Base-by-base conservation (phyloP, 2,329 filamentous ascomycete genomes). In the Sporothrix phasma region DNA sequence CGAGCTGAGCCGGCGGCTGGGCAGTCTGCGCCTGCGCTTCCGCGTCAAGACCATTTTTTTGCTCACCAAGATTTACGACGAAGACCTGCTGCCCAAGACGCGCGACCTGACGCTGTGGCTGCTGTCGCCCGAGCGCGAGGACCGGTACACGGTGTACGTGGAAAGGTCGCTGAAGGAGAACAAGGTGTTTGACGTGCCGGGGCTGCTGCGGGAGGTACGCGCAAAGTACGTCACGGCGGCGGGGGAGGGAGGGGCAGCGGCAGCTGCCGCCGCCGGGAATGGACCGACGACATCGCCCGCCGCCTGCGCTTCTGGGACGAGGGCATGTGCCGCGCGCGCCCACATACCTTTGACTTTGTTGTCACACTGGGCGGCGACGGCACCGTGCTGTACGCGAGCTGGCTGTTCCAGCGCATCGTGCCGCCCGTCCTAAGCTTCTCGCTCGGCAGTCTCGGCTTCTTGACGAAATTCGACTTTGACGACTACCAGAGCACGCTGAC, bases 391-490 rank as follows among this genome's bases (percentile, higher is more conserved):
- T 97, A 96, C 72, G 90, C 93, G 3, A 96, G 91, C 72, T 97
- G 93, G 92, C 80, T 99, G 1, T 99, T 99, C 74, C 94, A 99
- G 77, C 86, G 90, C 47, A 89, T 97, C 54, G 93, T 97, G 0
- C 94, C 94, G 5, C 94, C 94, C 0, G 91, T 97, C 0, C 79
- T 99, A 67, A 93, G 91, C 66, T 97, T 99, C 74, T 85, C 85
- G 0, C 79, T 97, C 10, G 94, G 94, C 8, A 96, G 92, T 26
- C 80, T 99, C 5, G 94, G 94, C 0, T 99, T 99, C 72, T 78
- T 99, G 68, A 97, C 94, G 29, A 97, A 97, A 72, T 97, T 97
- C 73, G 92, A 97, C 74, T 99, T 92, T 74, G 84, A 86, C 15
- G 79, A 88, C 4, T 91, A 90, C 69, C 79, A 84, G 66, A 76